Conservation (phyloP, 495 filamentous ascomycete species). For the Daldinia decipiens region DNA sequence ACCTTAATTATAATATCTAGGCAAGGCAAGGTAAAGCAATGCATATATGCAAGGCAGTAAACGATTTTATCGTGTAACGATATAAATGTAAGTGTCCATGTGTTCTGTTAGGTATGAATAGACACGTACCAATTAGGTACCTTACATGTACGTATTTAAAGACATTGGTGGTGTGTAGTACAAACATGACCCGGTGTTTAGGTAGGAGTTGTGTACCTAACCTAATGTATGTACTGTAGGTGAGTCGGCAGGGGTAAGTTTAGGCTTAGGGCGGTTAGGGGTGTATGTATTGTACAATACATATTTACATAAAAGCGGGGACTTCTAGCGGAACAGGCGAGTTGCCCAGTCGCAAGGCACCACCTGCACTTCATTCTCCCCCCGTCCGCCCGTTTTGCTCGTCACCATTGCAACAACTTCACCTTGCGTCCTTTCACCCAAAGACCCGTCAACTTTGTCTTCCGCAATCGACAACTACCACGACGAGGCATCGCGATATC, state of each 20-base stretch:
- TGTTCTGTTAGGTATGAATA: too few relatives aligned
- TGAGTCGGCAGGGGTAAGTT: constrained; percentile 11
- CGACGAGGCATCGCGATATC: constrained; percentile 27
- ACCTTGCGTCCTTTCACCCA: constrained; percentile 32
- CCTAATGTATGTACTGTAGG: constrained; percentile 5
- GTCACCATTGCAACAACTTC: constrained; percentile 38
- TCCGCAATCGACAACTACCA: constrained; percentile 32
- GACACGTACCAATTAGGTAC: background rate
- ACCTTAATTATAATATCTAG: background rate
- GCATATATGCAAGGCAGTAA: too few relatives aligned
- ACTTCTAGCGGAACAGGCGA: constrained; percentile 30
- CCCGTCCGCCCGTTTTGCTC: constrained; percentile 41
- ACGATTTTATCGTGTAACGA: background rate
- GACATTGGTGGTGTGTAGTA: background rate
- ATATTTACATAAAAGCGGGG: constrained; percentile 28
- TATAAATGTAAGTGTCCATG: too few relatives aligned
- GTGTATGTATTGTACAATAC: too few relatives aligned
- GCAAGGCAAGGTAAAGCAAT: background rate
- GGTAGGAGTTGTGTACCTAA: background rate
- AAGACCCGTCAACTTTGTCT: constrained; percentile 10
- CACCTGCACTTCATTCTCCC: constrained; percentile 32
- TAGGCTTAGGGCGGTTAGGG: constrained; percentile 11
- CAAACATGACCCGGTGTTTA: constrained; percentile 7
- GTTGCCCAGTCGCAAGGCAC: constrained; percentile 43
- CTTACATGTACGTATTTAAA: constrained; percentile 3